phyloP scores from a whole-genome alignment of 176 grass and related monocot genomes.

The Aegilops speltoides region DNA sequence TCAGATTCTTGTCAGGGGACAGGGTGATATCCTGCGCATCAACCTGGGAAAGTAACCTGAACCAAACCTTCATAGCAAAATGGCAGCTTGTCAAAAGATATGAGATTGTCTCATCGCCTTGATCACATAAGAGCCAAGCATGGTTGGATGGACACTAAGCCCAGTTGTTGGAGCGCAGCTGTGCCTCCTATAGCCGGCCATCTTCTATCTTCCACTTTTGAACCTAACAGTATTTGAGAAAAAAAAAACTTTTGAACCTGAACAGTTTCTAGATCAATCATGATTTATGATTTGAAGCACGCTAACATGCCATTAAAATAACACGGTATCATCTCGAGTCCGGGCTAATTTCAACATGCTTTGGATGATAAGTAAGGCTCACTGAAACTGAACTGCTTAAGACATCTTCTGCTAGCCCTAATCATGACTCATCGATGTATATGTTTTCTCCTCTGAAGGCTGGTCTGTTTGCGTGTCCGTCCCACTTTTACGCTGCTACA shows the following conservation, averaged over 20 bases:
- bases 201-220: too few species aligned
- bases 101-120: too few species aligned
- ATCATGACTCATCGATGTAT: neutral
- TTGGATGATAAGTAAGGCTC: neutral
- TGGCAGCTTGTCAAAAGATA: too few species aligned
- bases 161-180: too few species aligned
- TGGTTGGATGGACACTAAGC: too few species aligned
- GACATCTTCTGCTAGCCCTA: neutral
- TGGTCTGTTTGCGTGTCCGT: constrained; percentile 85
- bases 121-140: too few species aligned
- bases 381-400: neutral
- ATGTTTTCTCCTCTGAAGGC: constrained; percentile 49
- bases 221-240: too few species aligned
- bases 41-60: too few species aligned
- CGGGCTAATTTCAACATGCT: neutral
- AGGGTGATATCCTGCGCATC: too few species aligned
- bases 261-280: neutral
- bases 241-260: neutral
- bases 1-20: neutral
- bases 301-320: too few species aligned
- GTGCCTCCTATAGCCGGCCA: too few species aligned
- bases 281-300: neutral
- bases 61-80: too few species aligned
- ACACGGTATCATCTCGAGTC: neutral
- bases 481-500: constrained; percentile 82